Conservation (phyloP, 257 asterid species). For the Sherardia arvensis region DNA sequence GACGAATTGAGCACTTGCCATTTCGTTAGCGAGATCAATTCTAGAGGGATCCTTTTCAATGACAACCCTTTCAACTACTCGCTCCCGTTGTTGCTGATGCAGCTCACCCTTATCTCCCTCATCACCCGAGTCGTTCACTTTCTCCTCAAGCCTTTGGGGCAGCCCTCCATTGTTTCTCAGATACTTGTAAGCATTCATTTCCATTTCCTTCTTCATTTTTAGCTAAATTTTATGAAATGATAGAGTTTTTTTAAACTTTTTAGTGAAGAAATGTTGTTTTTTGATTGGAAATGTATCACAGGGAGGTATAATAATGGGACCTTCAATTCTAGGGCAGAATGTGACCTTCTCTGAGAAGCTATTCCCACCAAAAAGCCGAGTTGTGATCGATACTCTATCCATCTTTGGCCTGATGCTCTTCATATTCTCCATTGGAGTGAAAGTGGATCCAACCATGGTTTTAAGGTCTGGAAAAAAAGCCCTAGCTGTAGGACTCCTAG, state of each 20-base stretch:
- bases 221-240: background rate
- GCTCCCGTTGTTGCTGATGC: conserved; percentile 40
- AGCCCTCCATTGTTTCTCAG: conserved; percentile 58
- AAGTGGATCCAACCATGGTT: conserved; percentile 46
- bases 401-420: conserved; percentile 53
- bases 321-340: conserved; percentile 47
- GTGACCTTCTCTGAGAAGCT: conserved; percentile 21
- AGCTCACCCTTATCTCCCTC: conserved; percentile 46
- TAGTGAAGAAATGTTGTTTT: background rate
- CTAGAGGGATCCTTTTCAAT: conserved; percentile 30
- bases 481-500: conserved; percentile 42
- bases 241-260: too few relatives aligned
- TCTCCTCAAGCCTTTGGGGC: conserved; percentile 50
- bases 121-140: conserved; percentile 36
- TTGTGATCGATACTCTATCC: conserved; percentile 50
- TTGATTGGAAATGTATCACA: conserved; percentile 21
- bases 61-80: conserved; percentile 40
- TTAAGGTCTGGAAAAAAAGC: conserved; percentile 46
- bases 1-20: conserved; percentile 22
- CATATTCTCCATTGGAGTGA: conserved; percentile 46
- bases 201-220: background rate
- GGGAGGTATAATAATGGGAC: conserved; percentile 64
- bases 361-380: conserved; percentile 36
- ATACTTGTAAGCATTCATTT: conserved; percentile 40
- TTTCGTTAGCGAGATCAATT: conserved; percentile 26